Evolutionary conservation across 78 protist genomes (phyloP).

Genomic region (Dictyostelium purpureum): DNA sequence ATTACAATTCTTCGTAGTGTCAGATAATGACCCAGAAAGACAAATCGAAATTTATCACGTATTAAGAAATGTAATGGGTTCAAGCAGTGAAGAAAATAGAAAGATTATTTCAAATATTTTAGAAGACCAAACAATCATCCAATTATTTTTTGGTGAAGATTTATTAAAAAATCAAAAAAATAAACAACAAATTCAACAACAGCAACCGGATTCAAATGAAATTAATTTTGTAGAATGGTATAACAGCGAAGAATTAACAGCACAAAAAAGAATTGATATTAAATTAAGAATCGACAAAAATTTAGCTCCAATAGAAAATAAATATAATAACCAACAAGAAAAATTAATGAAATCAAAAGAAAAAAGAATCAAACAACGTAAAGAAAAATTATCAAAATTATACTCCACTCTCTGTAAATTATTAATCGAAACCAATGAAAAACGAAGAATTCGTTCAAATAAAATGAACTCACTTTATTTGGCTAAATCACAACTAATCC

Average conservation of each 20-base stretch:
- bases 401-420: conserved; percentile 24
- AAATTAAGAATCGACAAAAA: conserved; percentile 48
- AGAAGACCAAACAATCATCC: conserved; percentile 32
- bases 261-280: conserved; percentile 53
- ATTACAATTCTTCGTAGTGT: conserved; percentile 31
- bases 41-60: conserved; percentile 24
- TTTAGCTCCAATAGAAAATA: conserved; percentile 43
- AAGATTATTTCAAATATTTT: conserved; percentile 62
- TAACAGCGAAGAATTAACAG: conserved; percentile 33
- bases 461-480: conserved; percentile 38
- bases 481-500: conserved; percentile 36
- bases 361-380: conserved; percentile 57
- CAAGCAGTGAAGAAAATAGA: conserved; percentile 61
- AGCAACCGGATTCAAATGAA: neutral
- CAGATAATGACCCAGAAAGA: neutral
- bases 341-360: conserved; percentile 48
- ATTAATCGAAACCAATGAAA: conserved; percentile 45
- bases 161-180: neutral
- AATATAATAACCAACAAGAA: conserved; percentile 25
- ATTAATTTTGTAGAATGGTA: conserved; percentile 29
- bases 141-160: conserved; percentile 39
- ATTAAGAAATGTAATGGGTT: conserved; percentile 36
- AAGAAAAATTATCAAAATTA: conserved; percentile 28
- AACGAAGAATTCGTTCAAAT: conserved; percentile 18
- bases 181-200: neutral